Base-by-base conservation (phyloP, 441 rosid genomes). In the Erysimum cheiri region DNA sequence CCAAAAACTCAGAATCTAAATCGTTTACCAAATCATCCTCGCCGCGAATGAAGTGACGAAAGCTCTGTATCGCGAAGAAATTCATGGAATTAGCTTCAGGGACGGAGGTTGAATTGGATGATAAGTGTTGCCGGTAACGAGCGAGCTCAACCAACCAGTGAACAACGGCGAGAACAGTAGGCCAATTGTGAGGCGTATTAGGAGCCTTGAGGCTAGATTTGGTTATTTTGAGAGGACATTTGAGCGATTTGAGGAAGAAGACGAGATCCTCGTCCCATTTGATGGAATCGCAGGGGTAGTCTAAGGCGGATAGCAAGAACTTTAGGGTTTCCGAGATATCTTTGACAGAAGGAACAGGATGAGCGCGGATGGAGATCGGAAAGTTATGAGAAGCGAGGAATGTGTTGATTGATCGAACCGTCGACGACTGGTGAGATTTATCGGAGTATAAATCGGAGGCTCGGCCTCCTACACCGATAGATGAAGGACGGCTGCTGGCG, bases 151-250 rank as follows among this genome's bases (percentile, higher is more conserved):
- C 97, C 32, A 92, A 40, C 98, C 98, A 92, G 74, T 88, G 89
- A 11, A 87, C 58, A 52, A 86, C 72, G 15, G 83, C 90, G 13
- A 94, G 86, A 66, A 83, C 84, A 4, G 82, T 78, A 12, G 98
- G 98, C 98, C 96, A 94, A 40, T 93, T 88, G 81, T 88, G 96
- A 24, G 92, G 99, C 11, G 98, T 83, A 32, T 85, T 88, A 5
- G 91, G 92, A 14, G 97, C 92, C 28, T 87, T 88, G 50, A 90
- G 93, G 5, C 88, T 73, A 19, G 98, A 92, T 78, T 86, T 90
- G 66, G 74, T 90, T 73, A 92, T 60, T 33, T 92, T 92, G 80
- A 75, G 76, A 3, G 94, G 98, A 53, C 91, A 94, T 68, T 77
- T 82, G 2, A 92, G 78, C 35, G 73, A 73, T 78, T 73, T 84